Percentiles rank a stretch among this genome's conserved stretches.
These are phyloP conservation scores for Quercus glauca DNA, from an alignment of 306 rosid species.

Conservation along the genomic window DNA sequence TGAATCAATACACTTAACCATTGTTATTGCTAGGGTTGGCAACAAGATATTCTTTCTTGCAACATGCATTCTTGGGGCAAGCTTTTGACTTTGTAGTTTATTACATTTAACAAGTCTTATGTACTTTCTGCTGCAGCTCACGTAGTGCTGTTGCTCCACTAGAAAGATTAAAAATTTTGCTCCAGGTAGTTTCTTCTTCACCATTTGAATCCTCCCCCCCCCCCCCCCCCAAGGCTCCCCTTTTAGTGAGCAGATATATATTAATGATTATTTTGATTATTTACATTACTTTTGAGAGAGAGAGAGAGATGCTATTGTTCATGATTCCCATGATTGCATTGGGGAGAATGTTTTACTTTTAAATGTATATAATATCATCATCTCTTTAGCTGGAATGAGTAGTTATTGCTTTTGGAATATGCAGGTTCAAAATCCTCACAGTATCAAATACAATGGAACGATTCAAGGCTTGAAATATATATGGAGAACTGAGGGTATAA, in stretches of 20 bases:
- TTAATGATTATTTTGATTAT: not conserved
- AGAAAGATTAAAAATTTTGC: constrained; percentile 66
- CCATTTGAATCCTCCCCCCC: not conserved
- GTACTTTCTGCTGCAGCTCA: constrained; percentile 38
- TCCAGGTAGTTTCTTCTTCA: constrained; percentile 38
- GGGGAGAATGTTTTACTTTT: not conserved
- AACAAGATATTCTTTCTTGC: not conserved
- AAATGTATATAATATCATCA: not conserved
- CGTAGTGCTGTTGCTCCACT: constrained; percentile 66
- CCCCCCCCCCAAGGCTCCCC: not conserved
- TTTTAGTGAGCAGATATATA: not conserved
- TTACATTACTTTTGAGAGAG: not conserved
- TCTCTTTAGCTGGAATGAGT: constrained; percentile 18
- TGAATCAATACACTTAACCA: not conserved
- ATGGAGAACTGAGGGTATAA: constrained; percentile 59
- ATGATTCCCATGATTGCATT: not conserved
- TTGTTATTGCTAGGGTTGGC: constrained; percentile 1
- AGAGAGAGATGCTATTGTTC: not conserved
- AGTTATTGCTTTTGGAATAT: constrained; percentile 13
- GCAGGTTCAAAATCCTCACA: constrained; percentile 59
- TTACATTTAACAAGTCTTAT: not conserved
- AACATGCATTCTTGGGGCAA: not conserved
- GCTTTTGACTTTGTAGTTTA: not conserved
- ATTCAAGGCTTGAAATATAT: constrained; percentile 61
- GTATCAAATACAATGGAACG: constrained; percentile 54